Conservation (phyloP, 768 basidiomycete species). For the Plicaturopsis crispa region DNA sequence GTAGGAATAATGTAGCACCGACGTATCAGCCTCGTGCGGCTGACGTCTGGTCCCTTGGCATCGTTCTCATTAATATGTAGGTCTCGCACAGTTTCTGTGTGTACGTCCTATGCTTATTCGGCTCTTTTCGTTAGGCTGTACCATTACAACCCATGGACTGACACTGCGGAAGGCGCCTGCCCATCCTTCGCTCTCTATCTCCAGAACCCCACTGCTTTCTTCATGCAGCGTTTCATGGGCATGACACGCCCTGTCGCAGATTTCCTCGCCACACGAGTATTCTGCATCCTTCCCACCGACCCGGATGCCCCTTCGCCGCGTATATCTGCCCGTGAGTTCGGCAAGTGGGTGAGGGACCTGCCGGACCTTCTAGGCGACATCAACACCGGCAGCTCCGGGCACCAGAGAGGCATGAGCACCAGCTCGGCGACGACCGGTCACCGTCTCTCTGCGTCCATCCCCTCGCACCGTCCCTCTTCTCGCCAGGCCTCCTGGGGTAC, state of each 20-base stretch:
- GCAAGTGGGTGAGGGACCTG: constrained; percentile 78
- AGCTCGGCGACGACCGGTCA: constrained; percentile 56
- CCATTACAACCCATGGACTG: constrained; percentile 97
- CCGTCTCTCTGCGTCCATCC: constrained; percentile 52
- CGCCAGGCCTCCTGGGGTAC: constrained; percentile 46
- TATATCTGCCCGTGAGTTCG: constrained; percentile 78
- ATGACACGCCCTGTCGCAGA: constrained; percentile 85
- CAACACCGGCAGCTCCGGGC: constrained; percentile 29
- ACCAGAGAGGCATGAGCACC: constrained; percentile 50
- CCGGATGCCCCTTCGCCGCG: constrained; percentile 33
- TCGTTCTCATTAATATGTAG: constrained; percentile 97
- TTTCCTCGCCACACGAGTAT: constrained; percentile 78
- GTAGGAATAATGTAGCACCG: constrained; percentile 94
- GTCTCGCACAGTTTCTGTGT: constrained; percentile 16
- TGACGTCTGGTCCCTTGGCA: constrained; percentile 98
- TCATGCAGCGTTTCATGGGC: constrained; percentile 84
- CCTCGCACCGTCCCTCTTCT: constrained; percentile 67
- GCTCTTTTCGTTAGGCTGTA: constrained; percentile 59
- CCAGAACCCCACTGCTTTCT: constrained; percentile 74
- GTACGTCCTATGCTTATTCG: constrained; percentile 6
- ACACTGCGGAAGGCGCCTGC: constrained; percentile 77
- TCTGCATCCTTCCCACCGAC: constrained; percentile 66
- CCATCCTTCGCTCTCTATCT: constrained; percentile 78
- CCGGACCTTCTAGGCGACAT: constrained; percentile 55
- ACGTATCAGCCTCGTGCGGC: constrained; percentile 92